Evolutionary conservation across 2,329 filamentous ascomycete species (phyloP).

Genomic region (Akanthomyces muscarius): DNA sequence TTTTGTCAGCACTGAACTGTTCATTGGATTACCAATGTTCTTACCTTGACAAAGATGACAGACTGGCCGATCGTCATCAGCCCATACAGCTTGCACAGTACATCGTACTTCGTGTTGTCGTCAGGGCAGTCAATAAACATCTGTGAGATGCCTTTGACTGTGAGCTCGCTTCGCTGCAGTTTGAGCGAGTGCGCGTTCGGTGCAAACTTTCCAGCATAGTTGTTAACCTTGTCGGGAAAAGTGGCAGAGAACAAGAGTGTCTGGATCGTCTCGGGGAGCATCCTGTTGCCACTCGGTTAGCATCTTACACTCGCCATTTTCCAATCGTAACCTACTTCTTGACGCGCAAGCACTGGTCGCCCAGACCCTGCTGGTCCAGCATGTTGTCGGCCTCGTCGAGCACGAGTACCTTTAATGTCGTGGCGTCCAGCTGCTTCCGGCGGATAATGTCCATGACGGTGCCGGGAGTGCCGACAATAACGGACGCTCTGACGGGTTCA

Average conservation of each 20-base stretch:
- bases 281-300: conserved; percentile 40
- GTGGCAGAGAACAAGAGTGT: conserved; percentile 95
- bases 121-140: conserved; percentile 91
- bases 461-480: conserved; percentile 90
- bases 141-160: conserved; percentile 94
- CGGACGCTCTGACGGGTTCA: conserved; percentile 65
- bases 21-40: conserved; percentile 19
- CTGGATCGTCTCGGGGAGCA: conserved; percentile 73
- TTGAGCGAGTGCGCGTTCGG: conserved; percentile 83
- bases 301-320: not conserved
- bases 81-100: conserved; percentile 88
- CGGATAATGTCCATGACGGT: conserved; percentile 86
- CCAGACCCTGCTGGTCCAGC: conserved; percentile 91
- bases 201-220: conserved; percentile 79
- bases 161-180: conserved; percentile 84
- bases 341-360: conserved; percentile 89
- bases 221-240: conserved; percentile 78
- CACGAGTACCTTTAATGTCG: conserved; percentile 74
- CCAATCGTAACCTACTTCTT: conserved; percentile 57
- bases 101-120: conserved; percentile 79
- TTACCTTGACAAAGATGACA: conserved; percentile 93
- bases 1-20: not conserved
- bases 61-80: conserved; percentile 95
- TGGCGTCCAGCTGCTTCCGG: conserved; percentile 67
- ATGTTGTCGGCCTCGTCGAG: conserved; percentile 99